These are phyloP conservation scores for Colletotrichum horii DNA, from an alignment of 2,329 filamentous ascomycete species.

Conservation along the genomic window DNA sequence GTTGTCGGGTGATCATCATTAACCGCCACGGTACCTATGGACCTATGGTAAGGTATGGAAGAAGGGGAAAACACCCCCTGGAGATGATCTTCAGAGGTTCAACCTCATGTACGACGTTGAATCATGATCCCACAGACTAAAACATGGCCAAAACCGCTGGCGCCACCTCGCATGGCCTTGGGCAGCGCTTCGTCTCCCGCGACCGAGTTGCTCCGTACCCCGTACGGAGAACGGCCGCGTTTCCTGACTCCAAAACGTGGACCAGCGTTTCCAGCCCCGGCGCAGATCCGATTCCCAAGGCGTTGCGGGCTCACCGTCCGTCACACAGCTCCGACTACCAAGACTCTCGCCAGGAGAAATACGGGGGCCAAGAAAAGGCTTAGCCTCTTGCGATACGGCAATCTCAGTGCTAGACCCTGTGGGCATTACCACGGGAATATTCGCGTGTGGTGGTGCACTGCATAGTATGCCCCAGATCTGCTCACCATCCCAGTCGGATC, in stretches of 20 bases:
- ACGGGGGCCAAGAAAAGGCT: not conserved
- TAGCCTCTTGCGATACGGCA: not conserved
- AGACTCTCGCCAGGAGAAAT: not conserved
- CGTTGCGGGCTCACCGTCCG: not conserved
- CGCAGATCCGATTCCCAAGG: not conserved
- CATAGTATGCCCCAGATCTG: conserved; percentile 1
- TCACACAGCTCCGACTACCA: not conserved
- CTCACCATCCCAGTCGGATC: conserved; percentile 13
- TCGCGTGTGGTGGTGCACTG: not conserved
- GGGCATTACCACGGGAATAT: not conserved
- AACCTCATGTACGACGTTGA: not conserved
- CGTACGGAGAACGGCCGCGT: not conserved
- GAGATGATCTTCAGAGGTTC: not conserved
- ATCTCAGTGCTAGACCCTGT: not conserved
- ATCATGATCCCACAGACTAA: not conserved
- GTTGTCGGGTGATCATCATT: not conserved
- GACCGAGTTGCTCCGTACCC: not conserved
- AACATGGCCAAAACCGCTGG: not conserved
- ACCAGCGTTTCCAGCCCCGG: conserved; percentile 8
- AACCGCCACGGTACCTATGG: too few relatives aligned
- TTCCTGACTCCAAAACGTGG: conserved; percentile 10
- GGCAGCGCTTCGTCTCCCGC: not conserved
- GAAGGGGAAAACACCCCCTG: not conserved
- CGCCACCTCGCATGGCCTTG: not conserved
- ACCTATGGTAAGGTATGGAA: too few relatives aligned